phyloP scores from a whole-genome alignment of 2,329 filamentous ascomycete species.

The Penicillium sp. region DNA sequence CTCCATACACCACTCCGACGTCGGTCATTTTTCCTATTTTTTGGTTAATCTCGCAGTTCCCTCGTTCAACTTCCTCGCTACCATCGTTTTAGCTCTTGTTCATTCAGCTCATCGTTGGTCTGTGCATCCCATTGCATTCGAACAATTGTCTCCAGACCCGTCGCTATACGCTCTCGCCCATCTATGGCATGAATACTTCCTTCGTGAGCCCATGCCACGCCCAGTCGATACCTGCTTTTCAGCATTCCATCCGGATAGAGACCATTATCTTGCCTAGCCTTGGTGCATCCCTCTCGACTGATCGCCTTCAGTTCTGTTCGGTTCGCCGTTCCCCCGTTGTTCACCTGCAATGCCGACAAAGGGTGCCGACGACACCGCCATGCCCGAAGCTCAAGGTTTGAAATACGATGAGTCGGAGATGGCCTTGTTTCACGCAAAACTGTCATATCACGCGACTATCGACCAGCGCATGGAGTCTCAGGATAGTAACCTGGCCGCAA shows the following conservation, averaged over 20 bases:
- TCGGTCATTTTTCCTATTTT: not conserved
- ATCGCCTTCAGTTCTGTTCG: not conserved
- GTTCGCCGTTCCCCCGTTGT: not conserved
- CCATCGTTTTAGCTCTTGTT: not conserved
- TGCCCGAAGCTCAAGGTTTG: conserved; percentile 36
- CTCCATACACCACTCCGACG: not conserved
- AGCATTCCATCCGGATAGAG: not conserved
- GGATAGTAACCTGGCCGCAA: conserved; percentile 34
- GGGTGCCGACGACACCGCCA: conserved; percentile 18
- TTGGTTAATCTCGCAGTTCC: not conserved
- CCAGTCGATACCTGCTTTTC: not conserved
- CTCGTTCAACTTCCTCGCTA: not conserved
- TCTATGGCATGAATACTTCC: not conserved
- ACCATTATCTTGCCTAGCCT: not conserved
- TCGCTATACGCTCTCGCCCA: not conserved
- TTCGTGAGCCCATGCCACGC: not conserved
- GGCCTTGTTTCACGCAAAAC: conserved; percentile 37
- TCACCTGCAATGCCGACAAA: conserved; percentile 26
- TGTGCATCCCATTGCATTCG: not conserved
- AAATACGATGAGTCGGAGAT: conserved; percentile 40
- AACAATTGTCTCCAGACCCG: not conserved
- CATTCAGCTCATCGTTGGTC: not conserved
- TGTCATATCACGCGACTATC: conserved; percentile 37
- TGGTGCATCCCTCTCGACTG: not conserved
- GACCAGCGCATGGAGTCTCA: conserved; percentile 33